Percentiles rank a stretch among this genome's conserved stretches.
These are phyloP conservation scores for Albugo laibachii DNA, from an alignment of 352 stramenopile species.

Conservation along the genomic window DNA sequence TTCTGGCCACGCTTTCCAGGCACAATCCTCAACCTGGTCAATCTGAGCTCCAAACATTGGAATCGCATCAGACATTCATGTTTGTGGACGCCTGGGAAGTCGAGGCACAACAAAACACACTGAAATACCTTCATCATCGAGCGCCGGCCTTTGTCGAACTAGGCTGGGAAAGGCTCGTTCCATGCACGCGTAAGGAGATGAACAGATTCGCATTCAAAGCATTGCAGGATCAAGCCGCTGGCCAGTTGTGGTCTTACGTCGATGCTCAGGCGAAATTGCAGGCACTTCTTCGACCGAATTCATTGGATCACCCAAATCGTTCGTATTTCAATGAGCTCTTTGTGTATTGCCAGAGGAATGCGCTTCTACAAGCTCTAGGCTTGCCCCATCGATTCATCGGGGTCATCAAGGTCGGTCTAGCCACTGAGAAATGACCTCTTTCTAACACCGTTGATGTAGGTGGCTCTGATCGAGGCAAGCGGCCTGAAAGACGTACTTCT, in stretches of 20 bases:
- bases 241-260: constrained; percentile 51
- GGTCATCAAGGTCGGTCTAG: constrained; percentile 22
- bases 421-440: neutral
- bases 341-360: constrained; percentile 51
- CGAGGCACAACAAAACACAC: constrained; percentile 37
- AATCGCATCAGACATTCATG: constrained; percentile 38
- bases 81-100: constrained; percentile 73
- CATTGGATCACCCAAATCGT: too few relatives aligned
- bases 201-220: constrained; percentile 27
- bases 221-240: constrained; percentile 7
- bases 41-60: constrained; percentile 3
- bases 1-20: constrained; percentile 36
- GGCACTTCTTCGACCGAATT: neutral
- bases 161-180: constrained; percentile 49
- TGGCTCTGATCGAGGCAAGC: constrained; percentile 42
- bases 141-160: constrained; percentile 38
- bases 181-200: constrained; percentile 35
- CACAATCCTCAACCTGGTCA: constrained; percentile 31
- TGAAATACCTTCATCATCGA: constrained; percentile 34
- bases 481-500: constrained; percentile 14
- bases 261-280: constrained; percentile 59
- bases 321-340: constrained; percentile 13
- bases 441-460: constrained; percentile 8
- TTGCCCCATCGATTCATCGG: constrained; percentile 58
- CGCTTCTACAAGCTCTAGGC: constrained; percentile 53